Percentiles rank a stretch among this genome's conserved stretches.
Evolutionary conservation across 2,329 filamentous ascomycete genomes (phyloP).

Genomic region (Fusarium sp.): DNA sequence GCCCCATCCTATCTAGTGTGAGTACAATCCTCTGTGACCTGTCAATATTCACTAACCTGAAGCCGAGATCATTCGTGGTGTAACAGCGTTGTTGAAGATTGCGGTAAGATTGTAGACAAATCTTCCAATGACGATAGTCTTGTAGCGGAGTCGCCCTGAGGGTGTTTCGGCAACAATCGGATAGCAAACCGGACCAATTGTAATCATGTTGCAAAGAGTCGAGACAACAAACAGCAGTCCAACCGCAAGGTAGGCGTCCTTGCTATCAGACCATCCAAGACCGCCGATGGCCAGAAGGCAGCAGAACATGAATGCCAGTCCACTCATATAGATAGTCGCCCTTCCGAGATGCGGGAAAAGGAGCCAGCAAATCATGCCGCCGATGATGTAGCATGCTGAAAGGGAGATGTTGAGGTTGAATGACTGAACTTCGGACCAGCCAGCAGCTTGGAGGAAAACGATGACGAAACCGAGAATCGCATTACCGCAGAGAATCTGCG

Average conservation of each 20-base stretch:
- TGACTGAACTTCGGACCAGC: neutral
- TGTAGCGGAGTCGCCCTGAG: neutral
- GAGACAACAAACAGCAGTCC: neutral
- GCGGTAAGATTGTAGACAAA: neutral
- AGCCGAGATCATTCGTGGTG: neutral
- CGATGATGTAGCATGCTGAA: neutral
- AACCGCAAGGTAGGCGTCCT: neutral
- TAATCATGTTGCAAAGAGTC: neutral
- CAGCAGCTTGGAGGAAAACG: neutral
- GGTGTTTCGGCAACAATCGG: neutral
- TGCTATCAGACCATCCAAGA: neutral
- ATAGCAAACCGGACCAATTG: neutral
- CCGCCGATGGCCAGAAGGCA: neutral
- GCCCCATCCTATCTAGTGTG: constrained; percentile 1
- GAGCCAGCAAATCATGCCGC: neutral
- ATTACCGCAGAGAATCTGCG: neutral
- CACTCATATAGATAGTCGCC: neutral
- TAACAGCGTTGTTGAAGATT: neutral
- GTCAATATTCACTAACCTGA: neutral
- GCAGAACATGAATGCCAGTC: neutral
- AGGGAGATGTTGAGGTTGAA: constrained; percentile 4
- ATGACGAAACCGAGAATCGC: neutral
- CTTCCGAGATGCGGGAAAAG: neutral
- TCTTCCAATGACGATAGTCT: neutral
- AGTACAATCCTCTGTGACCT: neutral